These are phyloP conservation scores for Pseudogymnoascus sp. DNA, from an alignment of 2,329 filamentous ascomycete species.

Conservation along the genomic window DNA sequence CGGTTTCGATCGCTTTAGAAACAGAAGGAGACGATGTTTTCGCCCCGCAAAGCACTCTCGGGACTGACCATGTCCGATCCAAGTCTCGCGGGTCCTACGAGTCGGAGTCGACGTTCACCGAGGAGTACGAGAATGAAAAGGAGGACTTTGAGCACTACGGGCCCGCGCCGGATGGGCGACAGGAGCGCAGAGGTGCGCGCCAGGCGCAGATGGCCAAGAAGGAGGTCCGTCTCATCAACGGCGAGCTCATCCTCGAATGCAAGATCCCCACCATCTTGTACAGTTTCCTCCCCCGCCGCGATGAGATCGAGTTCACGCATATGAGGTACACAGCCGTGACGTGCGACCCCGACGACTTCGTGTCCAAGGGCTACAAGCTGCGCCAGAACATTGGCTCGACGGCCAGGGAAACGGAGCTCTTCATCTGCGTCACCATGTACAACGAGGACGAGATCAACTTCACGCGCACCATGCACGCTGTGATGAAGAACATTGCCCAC, in stretches of 20 bases:
- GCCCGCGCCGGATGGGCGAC: constrained; percentile 76
- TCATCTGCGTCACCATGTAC: constrained; percentile 98
- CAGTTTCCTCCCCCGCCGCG: constrained; percentile 86
- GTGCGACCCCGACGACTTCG: constrained; percentile 92
- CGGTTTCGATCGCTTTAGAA: constrained; percentile 63
- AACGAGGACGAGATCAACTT: constrained; percentile 97
- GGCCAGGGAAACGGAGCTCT: constrained; percentile 82
- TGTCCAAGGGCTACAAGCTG: constrained; percentile 79
- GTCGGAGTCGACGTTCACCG: constrained; percentile 25
- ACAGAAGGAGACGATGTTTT: constrained; percentile 62
- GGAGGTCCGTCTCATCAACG: constrained; percentile 93
- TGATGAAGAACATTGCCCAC: constrained; percentile 96
- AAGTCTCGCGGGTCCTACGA: constrained; percentile 34
- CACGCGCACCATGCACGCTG: constrained; percentile 94
- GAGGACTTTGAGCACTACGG: constrained; percentile 74
- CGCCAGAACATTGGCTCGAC: constrained; percentile 83
- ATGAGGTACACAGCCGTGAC: constrained; percentile 99
- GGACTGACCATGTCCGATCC: constrained; percentile 17
- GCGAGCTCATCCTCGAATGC: constrained; percentile 93
- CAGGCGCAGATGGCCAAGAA: constrained; percentile 84
- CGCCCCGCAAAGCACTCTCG: constrained; percentile 41
- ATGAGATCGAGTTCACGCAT: constrained; percentile 94
- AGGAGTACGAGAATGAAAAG: constrained; percentile 31
- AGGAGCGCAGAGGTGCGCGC: constrained; percentile 79
- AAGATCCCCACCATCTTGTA: constrained; percentile 98